Conservation (phyloP, 2,329 filamentous ascomycete genomes). For the Pochonia chlamydosporia region DNA sequence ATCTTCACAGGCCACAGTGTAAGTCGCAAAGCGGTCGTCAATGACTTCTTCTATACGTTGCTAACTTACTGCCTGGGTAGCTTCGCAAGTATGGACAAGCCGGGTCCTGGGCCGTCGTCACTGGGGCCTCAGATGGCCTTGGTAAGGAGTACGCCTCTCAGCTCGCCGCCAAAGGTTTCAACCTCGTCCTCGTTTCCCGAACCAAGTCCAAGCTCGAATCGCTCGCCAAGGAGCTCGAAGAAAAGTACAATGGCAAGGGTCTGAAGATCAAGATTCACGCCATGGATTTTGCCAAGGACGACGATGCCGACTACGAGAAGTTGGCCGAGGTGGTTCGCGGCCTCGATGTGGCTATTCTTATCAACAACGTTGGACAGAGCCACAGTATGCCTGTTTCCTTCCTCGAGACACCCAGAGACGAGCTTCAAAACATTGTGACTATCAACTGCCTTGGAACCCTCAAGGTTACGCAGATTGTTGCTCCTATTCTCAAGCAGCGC, state of each 20-base stretch:
- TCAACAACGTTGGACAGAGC: slow-evolving; percentile 96
- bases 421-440: slow-evolving; percentile 84
- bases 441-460: slow-evolving; percentile 94
- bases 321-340: slow-evolving; percentile 63
- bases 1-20: slow-evolving; percentile 59
- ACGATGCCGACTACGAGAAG: slow-evolving; percentile 71
- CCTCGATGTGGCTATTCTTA: slow-evolving; percentile 77
- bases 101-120: slow-evolving; percentile 90
- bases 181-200: slow-evolving; percentile 88
- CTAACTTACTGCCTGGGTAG: slow-evolving; percentile 37
- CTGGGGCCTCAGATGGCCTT: slow-evolving; percentile 91
- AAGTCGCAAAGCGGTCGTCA: too few relatives aligned
- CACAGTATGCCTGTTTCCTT: slow-evolving; percentile 92
- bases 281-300: slow-evolving; percentile 86
- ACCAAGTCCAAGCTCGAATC: slow-evolving; percentile 85
- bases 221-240: slow-evolving; percentile 68
- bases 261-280: slow-evolving; percentile 72
- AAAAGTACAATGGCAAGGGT: slow-evolving; percentile 54
- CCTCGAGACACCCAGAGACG: slow-evolving; percentile 67
- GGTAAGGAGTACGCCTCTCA: slow-evolving; percentile 94
- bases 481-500: slow-evolving; percentile 77
- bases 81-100: slow-evolving; percentile 85
- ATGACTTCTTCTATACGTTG: background rate
- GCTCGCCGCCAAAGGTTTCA: slow-evolving; percentile 87
- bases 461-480: slow-evolving; percentile 77